Conservation (phyloP, 2,329 filamentous ascomycete species). For the Ampelomyces quisqualis region DNA sequence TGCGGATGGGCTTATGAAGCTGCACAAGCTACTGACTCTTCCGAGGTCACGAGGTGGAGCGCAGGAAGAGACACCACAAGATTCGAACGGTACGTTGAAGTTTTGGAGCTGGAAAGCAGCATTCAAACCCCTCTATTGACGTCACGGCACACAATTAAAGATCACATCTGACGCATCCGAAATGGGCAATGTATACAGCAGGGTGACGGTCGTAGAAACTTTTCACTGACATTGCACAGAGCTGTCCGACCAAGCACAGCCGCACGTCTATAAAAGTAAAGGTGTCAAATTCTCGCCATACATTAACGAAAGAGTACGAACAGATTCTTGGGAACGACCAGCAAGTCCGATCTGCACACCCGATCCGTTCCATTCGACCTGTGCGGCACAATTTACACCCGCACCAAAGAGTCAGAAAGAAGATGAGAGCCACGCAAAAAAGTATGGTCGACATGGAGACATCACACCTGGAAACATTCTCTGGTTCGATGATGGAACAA, state of each 20-base stretch:
- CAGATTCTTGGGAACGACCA: not conserved
- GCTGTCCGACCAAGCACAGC: not conserved
- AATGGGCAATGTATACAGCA: too few species aligned
- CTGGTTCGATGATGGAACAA: constrained; percentile 6
- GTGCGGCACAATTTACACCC: not conserved
- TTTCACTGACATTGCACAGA: not conserved
- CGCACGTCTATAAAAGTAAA: not conserved
- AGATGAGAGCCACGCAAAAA: not conserved
- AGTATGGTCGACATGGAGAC: constrained; percentile 24
- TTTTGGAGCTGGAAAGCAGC: not conserved
- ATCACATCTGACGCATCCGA: too few species aligned
- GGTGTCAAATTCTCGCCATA: not conserved
- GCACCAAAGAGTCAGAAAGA: not conserved
- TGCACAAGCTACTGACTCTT: constrained; percentile 12
- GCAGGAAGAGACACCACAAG: not conserved
- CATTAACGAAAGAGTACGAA: not conserved
- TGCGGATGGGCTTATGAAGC: constrained; percentile 10
- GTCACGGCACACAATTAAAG: too few species aligned
- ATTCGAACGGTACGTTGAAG: not conserved
- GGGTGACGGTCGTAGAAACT: too few species aligned
- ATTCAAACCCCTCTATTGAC: too few species aligned
- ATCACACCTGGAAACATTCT: constrained; percentile 27
- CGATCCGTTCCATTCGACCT: not conserved
- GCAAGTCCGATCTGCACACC: not conserved
- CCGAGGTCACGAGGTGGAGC: not conserved